Evolutionary conservation across 75 land plant genomes (phyloP).

Genomic region (Selaginella tamariscina): DNA sequence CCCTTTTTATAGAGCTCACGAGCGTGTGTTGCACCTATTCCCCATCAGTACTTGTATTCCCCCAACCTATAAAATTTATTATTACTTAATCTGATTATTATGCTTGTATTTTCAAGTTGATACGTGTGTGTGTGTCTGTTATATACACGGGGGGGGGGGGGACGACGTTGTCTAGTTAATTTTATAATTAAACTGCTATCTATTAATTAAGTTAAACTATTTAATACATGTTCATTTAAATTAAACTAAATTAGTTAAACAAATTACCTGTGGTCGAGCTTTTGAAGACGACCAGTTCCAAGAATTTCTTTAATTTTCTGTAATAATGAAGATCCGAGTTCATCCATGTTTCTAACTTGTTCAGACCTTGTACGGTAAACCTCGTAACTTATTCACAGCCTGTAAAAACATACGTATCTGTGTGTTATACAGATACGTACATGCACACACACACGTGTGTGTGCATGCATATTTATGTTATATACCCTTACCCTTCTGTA

Average conservation of each 20-base stretch:
- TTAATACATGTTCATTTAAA: neutral
- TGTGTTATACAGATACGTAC: no score
- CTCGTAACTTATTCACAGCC: conserved; percentile 6
- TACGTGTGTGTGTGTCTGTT: no score
- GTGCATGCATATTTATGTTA: neutral
- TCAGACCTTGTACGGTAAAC: neutral
- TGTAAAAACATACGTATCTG: no score
- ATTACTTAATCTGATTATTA: no score
- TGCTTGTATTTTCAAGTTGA: neutral
- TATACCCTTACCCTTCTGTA: conserved; percentile 14
- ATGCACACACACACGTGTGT: neutral
- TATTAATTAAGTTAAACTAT: no score
- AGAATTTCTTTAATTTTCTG: neutral
- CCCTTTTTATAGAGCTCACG: neutral
- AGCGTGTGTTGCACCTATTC: neutral
- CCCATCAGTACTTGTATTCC: neutral
- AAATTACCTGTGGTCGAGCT: neutral
- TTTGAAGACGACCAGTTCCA: conserved; percentile 9
- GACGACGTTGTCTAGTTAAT: no score
- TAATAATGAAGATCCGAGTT: neutral
- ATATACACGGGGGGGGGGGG: no score
- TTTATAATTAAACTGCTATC: no score
- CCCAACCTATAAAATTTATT: no score
- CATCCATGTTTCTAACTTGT: neutral
- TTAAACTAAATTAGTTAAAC: neutral